Base-by-base conservation (phyloP, 108 stramenopile species). In the Tribonema minus region DNA sequence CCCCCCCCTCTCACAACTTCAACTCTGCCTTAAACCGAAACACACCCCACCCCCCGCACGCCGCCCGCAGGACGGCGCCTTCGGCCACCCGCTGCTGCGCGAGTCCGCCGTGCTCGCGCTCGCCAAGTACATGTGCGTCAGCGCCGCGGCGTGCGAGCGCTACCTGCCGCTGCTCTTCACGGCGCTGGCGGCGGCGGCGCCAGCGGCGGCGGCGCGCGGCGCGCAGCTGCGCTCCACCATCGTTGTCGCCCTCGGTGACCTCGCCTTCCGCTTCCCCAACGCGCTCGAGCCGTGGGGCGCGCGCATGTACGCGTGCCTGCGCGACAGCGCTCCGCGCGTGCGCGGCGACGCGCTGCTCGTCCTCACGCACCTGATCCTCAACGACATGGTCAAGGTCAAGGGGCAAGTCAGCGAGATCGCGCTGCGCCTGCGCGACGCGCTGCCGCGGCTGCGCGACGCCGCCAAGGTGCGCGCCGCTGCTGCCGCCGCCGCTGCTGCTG, bases 341-440 rank as follows among this genome's bases (percentile, higher is more conserved):
- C 92, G 96, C 7, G 77, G 92, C 4, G 93, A 96, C 80, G 91
- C 95, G 30, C 87, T 99, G 78, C 89, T 95, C 93, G 95, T 96
- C 26, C 86, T 99, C 37, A 95, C 96, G 4, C 96, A 98, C 68
- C 87, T 99, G 46, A 93, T 97, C 71, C 85, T 97, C 59, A 97
- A 97, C 85, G 96, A 99, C 71, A 99, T 99, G 96, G 93, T 99
- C 36, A 97, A 97, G 86, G 95, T 96, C 61, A 85, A 85, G 68
- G 93, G 94, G 6, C 91, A 95, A 69, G 94, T 99, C 0, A 92
- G 91, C 64, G 95, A 94, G 67, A 92, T 99, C 41, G 98, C 95
- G 0, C 72, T 95, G 35, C 93, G 92, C 80, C 80, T 99, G 26
- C 84, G 88, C 29, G 96, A 96, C 83, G 59, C 87, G 27, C 93